phyloP scores from a whole-genome alignment of 208 protist species.

The Wallacemonas sp. region DNA sequence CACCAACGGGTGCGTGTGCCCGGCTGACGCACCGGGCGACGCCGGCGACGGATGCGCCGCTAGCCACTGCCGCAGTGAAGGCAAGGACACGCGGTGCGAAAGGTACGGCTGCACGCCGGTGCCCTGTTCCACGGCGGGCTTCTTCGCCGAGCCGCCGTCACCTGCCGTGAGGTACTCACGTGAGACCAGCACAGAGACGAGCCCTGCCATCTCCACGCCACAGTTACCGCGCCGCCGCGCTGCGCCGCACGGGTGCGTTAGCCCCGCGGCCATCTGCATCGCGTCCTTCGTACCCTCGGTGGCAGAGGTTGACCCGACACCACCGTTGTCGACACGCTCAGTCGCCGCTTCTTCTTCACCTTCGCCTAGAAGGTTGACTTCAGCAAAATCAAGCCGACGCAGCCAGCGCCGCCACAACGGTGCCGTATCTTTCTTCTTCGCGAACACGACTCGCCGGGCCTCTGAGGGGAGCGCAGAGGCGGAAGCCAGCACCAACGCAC shows the following conservation, averaged over 20 bases:
- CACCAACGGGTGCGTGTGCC: not conserved
- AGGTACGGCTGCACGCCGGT: not conserved
- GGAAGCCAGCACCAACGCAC: slow-evolving; percentile 23
- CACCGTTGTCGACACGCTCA: not conserved
- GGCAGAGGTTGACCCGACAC: no score
- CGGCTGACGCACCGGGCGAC: not conserved
- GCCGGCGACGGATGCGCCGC: not conserved
- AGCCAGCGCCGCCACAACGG: not conserved
- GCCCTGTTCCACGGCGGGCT: no score
- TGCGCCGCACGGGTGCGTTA: not conserved
- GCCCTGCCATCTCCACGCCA: slow-evolving; percentile 26
- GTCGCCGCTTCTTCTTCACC: not conserved
- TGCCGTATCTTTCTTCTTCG: not conserved
- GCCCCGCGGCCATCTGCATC: not conserved
- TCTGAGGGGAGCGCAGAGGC: slow-evolving; percentile 9
- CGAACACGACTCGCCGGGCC: not conserved
- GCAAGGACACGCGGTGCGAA: slow-evolving; percentile 2
- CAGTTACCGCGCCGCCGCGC: slow-evolving; percentile 7
- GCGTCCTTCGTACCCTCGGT: not conserved
- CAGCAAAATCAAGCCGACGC: slow-evolving; percentile 2
- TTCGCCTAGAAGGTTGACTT: not conserved
- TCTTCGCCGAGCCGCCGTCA: not conserved
- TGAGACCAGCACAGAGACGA: slow-evolving; percentile 36
- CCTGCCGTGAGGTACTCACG: slow-evolving; percentile 12
- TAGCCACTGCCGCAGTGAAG: slow-evolving; percentile 16